Evolutionary conservation across 1,139 yeast species (phyloP), one percentile per base, ranked within the genome.

Genomic region (Blastobotrys ciferrii): DNA sequence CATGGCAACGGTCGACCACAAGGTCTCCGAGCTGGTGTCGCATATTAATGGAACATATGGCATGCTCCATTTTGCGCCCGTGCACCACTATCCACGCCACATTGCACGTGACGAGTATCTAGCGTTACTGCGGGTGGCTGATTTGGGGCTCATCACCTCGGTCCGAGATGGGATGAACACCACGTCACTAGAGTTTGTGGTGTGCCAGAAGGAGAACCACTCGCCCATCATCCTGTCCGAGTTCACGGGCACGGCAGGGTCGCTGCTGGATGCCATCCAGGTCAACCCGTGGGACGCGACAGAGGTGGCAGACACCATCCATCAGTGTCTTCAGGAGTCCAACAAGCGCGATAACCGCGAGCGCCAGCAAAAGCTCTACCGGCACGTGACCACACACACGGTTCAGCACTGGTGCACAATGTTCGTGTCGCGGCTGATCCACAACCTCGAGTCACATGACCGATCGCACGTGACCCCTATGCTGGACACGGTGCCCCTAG

Each of bases 281-380:
- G 95, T 92, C 33, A 94, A 92, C 60, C 99, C 99, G 12, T 92
- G 97, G 96, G 98, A 92, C 68, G 76, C 94, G 0, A 92, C 87
- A 25, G 96, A 95, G 3, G 92, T 91, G 33, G 94, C 98, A 1
- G 85, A 82, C 59, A 79, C 94, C 4, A 84, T 94, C 47, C 75
- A 89, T 63, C 81, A 78, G 49, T 79, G 91, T 45, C 79, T 7
- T 64, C 67, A 19, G 77, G 50, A 58, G 3, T 20, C 49, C 5
- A 58, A 55, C 15, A 42, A 48, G 31, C 45, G 50, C 15, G 54
- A 48, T 18, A 58, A 57, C 28, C 52, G 53, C 13, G 54, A 48
- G 58, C 62, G 38, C 63, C 82, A 58, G 81, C 81, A 64, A 56
- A 66, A 36, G 47, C 68, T 89, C 42, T 87, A 83, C 68, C 61